Evolutionary conservation across 2,329 filamentous ascomycete genomes (phyloP).

Genomic region (Talaromyces piceae): DNA sequence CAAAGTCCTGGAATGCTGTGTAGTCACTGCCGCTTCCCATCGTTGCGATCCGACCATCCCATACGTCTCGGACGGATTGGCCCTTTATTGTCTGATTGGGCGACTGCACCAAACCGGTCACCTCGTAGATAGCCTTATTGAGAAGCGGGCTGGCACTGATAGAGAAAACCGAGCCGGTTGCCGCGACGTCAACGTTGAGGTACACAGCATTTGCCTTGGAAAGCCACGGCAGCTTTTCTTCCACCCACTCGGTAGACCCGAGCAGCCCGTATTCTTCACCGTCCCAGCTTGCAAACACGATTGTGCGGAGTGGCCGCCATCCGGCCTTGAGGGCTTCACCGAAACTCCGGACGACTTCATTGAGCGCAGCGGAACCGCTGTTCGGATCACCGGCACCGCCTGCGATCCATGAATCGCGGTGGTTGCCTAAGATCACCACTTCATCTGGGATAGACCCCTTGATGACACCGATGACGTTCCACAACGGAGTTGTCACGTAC

Average conservation of each 20-base stretch:
- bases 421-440: slow-evolving; percentile 84
- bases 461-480: slow-evolving; percentile 88
- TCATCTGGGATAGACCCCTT: slow-evolving; percentile 81
- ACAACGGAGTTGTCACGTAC: slow-evolving; percentile 72
- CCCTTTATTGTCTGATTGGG: slow-evolving; percentile 67
- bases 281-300: slow-evolving; percentile 84
- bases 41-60: slow-evolving; percentile 54
- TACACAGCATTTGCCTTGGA: slow-evolving; percentile 67
- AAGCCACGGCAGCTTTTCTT: slow-evolving; percentile 80
- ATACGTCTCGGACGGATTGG: slow-evolving; percentile 63
- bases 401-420: slow-evolving; percentile 82
- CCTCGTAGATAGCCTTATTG: slow-evolving; percentile 63
- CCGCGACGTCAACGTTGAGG: slow-evolving; percentile 75
- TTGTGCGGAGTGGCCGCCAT: slow-evolving; percentile 80
- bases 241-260: slow-evolving; percentile 88
- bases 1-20: slow-evolving; percentile 66
- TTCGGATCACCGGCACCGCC: slow-evolving; percentile 81
- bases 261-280: slow-evolving; percentile 80
- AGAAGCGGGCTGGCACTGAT: slow-evolving; percentile 67
- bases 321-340: slow-evolving; percentile 63
- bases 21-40: slow-evolving; percentile 70
- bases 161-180: slow-evolving; percentile 56
- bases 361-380: slow-evolving; percentile 70
- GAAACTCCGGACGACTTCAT: slow-evolving; percentile 70
- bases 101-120: slow-evolving; percentile 55